These are phyloP conservation scores for Styphnolobium japonicum DNA, from an alignment of 306 rosid genomes.

Conservation along the genomic window DNA sequence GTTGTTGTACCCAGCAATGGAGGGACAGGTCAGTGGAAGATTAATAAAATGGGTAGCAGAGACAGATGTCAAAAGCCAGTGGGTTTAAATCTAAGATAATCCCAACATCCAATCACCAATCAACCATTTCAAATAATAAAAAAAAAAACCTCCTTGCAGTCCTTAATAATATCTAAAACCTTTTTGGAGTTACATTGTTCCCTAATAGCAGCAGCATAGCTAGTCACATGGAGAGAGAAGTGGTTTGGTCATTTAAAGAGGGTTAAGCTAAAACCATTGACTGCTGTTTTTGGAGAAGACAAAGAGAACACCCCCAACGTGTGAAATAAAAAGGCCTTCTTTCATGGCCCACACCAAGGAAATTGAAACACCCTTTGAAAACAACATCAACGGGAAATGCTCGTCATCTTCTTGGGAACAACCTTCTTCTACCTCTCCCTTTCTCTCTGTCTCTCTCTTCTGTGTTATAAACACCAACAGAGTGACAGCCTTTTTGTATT, in stretches of 20 bases:
- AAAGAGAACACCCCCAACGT: conserved; percentile 60
- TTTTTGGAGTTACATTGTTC: conserved; percentile 45
- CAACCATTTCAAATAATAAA: neutral
- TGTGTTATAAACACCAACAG: neutral
- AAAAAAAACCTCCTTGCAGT: too few species aligned
- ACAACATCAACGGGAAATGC: conserved; percentile 69
- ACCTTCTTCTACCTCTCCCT: conserved; percentile 21
- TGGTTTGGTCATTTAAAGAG: conserved; percentile 29
- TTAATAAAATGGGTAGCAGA: conserved; percentile 12
- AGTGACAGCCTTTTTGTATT: neutral
- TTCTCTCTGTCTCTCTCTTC: conserved; percentile 17
- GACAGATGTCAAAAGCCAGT: conserved; percentile 21
- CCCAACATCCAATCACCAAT: neutral
- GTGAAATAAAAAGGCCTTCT: conserved; percentile 68
- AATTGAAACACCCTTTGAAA: conserved; percentile 46
- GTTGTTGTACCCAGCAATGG: conserved; percentile 13
- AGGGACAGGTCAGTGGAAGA: conserved; percentile 23
- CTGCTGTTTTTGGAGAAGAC: conserved; percentile 45
- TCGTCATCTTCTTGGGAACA: conserved; percentile 78
- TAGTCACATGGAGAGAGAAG: neutral
- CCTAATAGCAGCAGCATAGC: conserved; percentile 24
- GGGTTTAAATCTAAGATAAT: neutral
- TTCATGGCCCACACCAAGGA: conserved; percentile 42
- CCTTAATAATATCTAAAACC: neutral
- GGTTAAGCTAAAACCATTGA: conserved; percentile 39